Base-by-base conservation (phyloP, 345 rosid species). In the Barbarea vulgaris region DNA sequence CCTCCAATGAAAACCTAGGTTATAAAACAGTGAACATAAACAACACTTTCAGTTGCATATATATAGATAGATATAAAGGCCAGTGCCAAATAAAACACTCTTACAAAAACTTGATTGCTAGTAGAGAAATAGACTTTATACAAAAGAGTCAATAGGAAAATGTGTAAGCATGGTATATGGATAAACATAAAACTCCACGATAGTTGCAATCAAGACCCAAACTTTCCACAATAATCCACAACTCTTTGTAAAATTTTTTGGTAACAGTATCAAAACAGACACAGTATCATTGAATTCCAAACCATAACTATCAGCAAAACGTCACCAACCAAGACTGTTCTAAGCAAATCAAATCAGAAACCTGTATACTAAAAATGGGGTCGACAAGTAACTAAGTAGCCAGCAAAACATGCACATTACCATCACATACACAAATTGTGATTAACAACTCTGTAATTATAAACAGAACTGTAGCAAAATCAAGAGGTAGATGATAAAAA, bases 1-100 rank as follows among this genome's bases (percentile, higher is more conserved):
- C 99, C 81, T 96, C 98, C 9, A 82, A 79, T 3, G 89, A 88
- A 85, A 96, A 96, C 87, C 99, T 96, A 73, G 13, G 14, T 70
- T 37, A 27, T 24, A n/a, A n/a, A 67, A 33, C n/a, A 42, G n/a
- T 33, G 12, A 27, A 17, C 28, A 60, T 39, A 22, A 42, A 62
- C 14, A 15, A 53, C 65, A 52, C 51, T 27, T 47, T 39, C 48
- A 66, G 31, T 70, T 10, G 1, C 37, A 53, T 10, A 68, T 7
- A 28, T 5, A 53, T 10, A 68, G 5, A 28, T 5, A 58, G 9
- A 59, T 57, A 14, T 6, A 21, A 33, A 53, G 25, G 66, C 30
- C 59, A 3, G 41, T 36, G 18, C 18, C 24, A 46, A 44, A 37
- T 12, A 50, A 3, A 58, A 57, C 17, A 10, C 24, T 46, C 18